Base-by-base conservation (phyloP, 441 rosid species). In the Gossypium schwendimanii region DNA sequence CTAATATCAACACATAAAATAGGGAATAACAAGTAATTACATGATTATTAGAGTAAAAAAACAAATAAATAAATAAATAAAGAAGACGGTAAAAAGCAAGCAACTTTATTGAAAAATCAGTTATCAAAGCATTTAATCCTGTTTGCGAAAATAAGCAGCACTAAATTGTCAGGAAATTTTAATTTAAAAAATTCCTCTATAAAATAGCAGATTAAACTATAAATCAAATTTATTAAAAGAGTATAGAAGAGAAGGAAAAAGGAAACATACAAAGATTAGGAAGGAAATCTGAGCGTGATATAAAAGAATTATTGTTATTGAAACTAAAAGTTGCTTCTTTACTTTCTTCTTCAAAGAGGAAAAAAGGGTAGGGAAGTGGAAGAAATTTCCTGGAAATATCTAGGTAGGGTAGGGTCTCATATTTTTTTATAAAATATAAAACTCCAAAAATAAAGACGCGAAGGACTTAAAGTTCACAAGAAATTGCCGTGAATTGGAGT, bases 371-470 rank as follows among this genome's bases (percentile, higher is more conserved):
- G 53, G 12, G 36, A 21, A 75, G 23, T 45, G 14, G 31, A 15
- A 49, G 85, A 81, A 81, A 61, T 57, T 80, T 84, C 84, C 54
- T 3, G 75, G 85, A 81, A 84, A 72, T 24, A 20, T 9, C 50
- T 20, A 39, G 44, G 39, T 14, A 18, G 23, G 61, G 62, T 18
- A 20, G 41, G 31, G 63, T 58, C 63, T 58, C 39, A 4, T 3
- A 24, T 33, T 18, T 26, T 50, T 45, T 6, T 15, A 5, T 14
- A 31, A 31, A 31, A 31, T 31, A 31, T 31, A 31, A 31, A 5
- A 5, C 0, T 31, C 6, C 6, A 31, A 31, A 31, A 31, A 31
- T 31, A 31, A 31, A 5, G 36, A 31, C 36, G 6, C 36, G 7
- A 31, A 31, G 36, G 36, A 5, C 7, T 31, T 15, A 2, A 15